phyloP scores from a whole-genome alignment of 352 stramenopile genomes.

The Pythium grandisporangium region DNA sequence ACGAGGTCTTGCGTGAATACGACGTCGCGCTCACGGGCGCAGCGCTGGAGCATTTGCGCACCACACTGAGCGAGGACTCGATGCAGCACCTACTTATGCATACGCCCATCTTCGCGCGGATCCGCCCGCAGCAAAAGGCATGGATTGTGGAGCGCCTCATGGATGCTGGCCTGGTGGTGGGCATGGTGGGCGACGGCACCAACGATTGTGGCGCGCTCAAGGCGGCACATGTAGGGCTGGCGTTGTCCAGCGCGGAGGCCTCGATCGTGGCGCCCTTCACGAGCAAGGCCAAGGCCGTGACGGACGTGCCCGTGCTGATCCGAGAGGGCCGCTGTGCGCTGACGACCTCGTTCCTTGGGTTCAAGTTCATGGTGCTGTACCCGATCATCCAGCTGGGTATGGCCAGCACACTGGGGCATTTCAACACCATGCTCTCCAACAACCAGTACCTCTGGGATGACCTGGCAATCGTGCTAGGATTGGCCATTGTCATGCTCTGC shows the following conservation, averaged over 20 bases:
- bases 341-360: conserved; percentile 32
- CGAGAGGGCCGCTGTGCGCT: conserved; percentile 82
- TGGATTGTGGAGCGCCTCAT: conserved; percentile 56
- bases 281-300: conserved; percentile 69
- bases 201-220: conserved; percentile 86
- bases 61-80: conserved; percentile 18
- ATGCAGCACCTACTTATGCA: conserved; percentile 25
- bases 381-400: conserved; percentile 42
- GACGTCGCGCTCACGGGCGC: conserved; percentile 39
- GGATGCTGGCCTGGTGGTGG: conserved; percentile 21
- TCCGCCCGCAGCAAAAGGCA: conserved; percentile 40
- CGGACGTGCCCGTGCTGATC: conserved; percentile 61
- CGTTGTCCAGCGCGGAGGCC: conserved; percentile 75
- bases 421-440: conserved; percentile 32
- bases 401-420: conserved; percentile 13
- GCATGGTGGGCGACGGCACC: conserved; percentile 48
- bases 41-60: conserved; percentile 27
- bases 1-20: conserved; percentile 13
- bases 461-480: conserved; percentile 29
- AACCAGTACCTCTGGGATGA: conserved; percentile 61
- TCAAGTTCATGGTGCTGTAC: conserved; percentile 63
- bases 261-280: conserved; percentile 86
- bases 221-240: conserved; percentile 78
- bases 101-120: conserved; percentile 47
- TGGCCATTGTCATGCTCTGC: conserved; percentile 50